Percentiles rank a stretch among this genome's conserved stretches.
Evolutionary conservation across 331 rosid species (phyloP).

Genomic region (Spiraea crenata): DNA sequence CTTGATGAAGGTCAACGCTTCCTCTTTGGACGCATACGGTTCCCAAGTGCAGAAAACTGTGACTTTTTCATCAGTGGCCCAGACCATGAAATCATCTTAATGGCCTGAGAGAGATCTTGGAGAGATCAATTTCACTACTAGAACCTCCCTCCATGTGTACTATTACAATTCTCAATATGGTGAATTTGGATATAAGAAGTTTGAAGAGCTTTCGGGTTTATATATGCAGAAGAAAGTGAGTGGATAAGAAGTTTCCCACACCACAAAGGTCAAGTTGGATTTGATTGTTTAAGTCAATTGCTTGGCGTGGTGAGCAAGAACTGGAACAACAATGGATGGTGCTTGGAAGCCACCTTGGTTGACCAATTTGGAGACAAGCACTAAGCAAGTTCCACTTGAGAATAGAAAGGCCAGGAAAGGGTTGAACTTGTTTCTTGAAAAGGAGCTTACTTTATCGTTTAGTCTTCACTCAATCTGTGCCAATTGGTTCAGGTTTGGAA

Average conservation of each 20-base stretch:
- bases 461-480: too few species aligned
- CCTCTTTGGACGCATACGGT: conserved; percentile 43
- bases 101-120: conserved; percentile 45
- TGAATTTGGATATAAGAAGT: neutral
- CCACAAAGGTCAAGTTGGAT: neutral
- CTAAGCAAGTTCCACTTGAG: too few species aligned
- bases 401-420: too few species aligned
- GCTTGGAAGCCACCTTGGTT: too few species aligned
- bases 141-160: neutral
- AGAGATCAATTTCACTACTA: neutral
- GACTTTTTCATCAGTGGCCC: conserved; percentile 53
- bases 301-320: too few species aligned
- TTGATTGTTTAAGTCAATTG: too few species aligned
- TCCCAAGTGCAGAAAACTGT: conserved; percentile 52
- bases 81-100: conserved; percentile 64
- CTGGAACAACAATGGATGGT: too few species aligned
- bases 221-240: neutral
- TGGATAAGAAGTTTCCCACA: neutral
- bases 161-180: neutral
- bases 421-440: too few species aligned
- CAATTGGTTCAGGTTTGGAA: too few species aligned
- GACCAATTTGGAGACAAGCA: too few species aligned
- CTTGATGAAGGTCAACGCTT: conserved; percentile 34
- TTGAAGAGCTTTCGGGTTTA: neutral
- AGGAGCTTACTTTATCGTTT: too few species aligned